Evolutionary conservation across 768 basidiomycete genomes (phyloP), one percentile per base, ranked within the genome.

Genomic region (Panellus pusillus): DNA sequence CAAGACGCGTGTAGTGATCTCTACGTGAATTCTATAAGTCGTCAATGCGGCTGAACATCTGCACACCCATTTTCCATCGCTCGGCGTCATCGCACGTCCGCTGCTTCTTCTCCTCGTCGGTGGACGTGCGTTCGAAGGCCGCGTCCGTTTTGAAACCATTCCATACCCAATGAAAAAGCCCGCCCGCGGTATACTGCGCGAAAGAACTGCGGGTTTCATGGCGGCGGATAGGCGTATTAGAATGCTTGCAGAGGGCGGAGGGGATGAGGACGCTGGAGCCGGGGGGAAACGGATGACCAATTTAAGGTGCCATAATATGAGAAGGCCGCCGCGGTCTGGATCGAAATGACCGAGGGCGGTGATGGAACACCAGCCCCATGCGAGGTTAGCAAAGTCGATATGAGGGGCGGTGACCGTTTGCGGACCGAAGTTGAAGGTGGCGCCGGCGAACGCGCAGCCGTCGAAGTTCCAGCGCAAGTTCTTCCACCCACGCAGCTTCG

Each of bases 361-460:
- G 9, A 73, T 66, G 8, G 63, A 52, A 36, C 68, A 73, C 44
- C 58, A 50, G 0, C 70, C 70, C 14, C 19, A 61, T 0, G 67
- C 54, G 2, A 68, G 44, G 35, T 74, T 73, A 0, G 9, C 44
- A 29, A 8, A 38, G 42, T 74, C 71, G 1, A 47, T 51, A 32
- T 73, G 70, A 1, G 53, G 47, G 0, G 19, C 3, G 0, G 60
- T 63, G 0, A 58, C 35, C 0, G n/a, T n/a, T n/a, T n/a, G n/a
- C n/a, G n/a, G n/a, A n/a, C n/a, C n/a, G n/a, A n/a, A n/a, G n/a
- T n/a, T n/a, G n/a, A n/a, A n/a, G n/a, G n/a, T n/a, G n/a, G n/a
- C n/a, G n/a, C n/a, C n/a, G n/a, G n/a, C n/a, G n/a, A 69, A 74
- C 1, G 68, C 41, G 17, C 44, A 45, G 27, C 44, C n/a, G 4